Evolutionary conservation across 116 monocot genomes (phyloP).

Genomic region (Zostera marina): DNA sequence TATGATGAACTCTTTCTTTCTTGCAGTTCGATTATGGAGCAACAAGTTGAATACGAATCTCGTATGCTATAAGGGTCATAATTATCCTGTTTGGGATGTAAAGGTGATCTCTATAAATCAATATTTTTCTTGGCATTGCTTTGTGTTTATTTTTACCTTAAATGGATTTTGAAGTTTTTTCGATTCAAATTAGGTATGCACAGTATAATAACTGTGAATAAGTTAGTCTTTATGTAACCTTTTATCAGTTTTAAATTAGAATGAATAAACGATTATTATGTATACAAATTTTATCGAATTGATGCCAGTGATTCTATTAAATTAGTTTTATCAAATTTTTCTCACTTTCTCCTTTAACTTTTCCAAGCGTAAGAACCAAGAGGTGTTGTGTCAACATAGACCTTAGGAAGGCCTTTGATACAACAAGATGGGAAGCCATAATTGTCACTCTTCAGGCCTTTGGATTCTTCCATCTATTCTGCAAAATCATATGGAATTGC

Average conservation of each 20-base stretch:
- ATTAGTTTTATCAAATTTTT: no score
- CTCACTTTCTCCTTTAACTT: no score
- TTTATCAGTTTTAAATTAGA: not conserved
- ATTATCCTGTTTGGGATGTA: constrained; percentile 98
- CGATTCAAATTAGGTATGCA: not conserved
- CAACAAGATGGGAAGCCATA: no score
- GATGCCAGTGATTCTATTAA: no score
- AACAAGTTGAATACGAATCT: constrained; percentile 89
- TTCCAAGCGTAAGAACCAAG: no score
- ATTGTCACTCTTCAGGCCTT: no score
- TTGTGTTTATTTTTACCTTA: not conserved
- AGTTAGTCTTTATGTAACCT: not conserved
- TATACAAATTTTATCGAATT: no score
- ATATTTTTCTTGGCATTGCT: not conserved
- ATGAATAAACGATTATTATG: no score
- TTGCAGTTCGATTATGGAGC: constrained; percentile 88
- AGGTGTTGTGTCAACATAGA: no score
- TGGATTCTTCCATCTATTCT: no score
- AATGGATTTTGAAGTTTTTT: not conserved
- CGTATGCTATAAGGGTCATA: constrained; percentile 93
- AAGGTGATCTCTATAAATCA: constrained; percentile 28
- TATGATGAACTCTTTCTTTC: constrained; percentile 6
- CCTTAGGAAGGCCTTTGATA: no score
- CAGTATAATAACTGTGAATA: not conserved
- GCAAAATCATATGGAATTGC: no score